Conservation (phyloP, 441 rosid genomes). For the Populus hybrid region DNA sequence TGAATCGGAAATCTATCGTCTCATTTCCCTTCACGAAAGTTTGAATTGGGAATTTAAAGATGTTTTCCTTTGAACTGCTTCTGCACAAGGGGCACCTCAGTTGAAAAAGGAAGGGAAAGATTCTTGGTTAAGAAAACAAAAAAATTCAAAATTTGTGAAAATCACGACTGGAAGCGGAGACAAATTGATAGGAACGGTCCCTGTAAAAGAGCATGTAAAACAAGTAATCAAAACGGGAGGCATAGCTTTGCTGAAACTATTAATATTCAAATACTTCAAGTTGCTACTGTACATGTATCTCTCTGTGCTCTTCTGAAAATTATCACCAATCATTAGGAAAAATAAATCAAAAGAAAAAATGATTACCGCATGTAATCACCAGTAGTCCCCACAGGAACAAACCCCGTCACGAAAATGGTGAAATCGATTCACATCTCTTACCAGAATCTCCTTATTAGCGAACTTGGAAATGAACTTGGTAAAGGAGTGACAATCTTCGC, state of each 20-base stretch:
- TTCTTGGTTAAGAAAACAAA: too few species aligned
- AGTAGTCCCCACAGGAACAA: constrained; percentile 87
- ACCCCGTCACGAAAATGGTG: constrained; percentile 75
- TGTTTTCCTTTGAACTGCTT: background rate
- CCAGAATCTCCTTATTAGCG: constrained; percentile 64
- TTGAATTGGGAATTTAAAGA: background rate
- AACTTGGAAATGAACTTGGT: constrained; percentile 77
- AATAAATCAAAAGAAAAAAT: background rate
- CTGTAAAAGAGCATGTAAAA: too few species aligned
- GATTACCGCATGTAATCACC: constrained; percentile 28
- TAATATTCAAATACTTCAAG: too few species aligned
- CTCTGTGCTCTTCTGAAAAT: background rate
- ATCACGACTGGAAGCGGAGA: too few species aligned
- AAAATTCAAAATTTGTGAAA: too few species aligned
- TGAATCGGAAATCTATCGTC: background rate
- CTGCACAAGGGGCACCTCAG: too few species aligned
- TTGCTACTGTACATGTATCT: constrained; percentile 10
- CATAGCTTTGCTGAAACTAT: too few species aligned
- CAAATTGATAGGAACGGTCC: too few species aligned
- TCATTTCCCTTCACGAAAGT: background rate
- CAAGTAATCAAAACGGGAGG: too few species aligned
- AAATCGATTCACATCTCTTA: constrained; percentile 79
- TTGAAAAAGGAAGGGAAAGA: background rate
- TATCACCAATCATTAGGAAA: background rate
- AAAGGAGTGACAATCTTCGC: constrained; percentile 84